Base-by-base conservation (phyloP, 352 stramenopile species). In the Phytophthora pinifolia region DNA sequence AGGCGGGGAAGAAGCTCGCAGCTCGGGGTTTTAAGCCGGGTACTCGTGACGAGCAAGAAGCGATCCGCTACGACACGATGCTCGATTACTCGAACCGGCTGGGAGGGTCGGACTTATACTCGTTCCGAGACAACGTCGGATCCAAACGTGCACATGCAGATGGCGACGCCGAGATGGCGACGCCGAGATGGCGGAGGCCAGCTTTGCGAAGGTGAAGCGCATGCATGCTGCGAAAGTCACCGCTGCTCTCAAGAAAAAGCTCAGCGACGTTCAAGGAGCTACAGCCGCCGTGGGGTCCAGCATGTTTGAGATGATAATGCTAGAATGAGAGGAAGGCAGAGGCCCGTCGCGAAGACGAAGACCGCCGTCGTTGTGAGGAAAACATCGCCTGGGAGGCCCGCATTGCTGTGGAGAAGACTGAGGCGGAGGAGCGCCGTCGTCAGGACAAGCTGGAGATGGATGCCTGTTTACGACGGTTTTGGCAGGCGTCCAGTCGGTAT, bases 381-480 rank as follows among this genome's bases (percentile, higher is more conserved):
- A 41, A 41, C 4, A 18, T 65, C 48, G 10, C 67, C 22, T 25
- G n/a, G 9, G 35, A 41, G n/a, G n/a, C n/a, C n/a, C n/a, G n/a
- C n/a, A n/a, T n/a, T n/a, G n/a, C n/a, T n/a, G n/a, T n/a, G n/a
- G n/a, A n/a, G n/a, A n/a, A n/a, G n/a, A n/a, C n/a, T n/a, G n/a
- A n/a, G n/a, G n/a, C n/a, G n/a, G n/a, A n/a, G n/a, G n/a, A n/a
- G n/a, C n/a, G n/a, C n/a, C n/a, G n/a, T n/a, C n/a, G n/a, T n/a
- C n/a, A n/a, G n/a, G n/a, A n/a, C n/a, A n/a, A n/a, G n/a, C n/a
- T n/a, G n/a, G n/a, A n/a, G n/a, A n/a, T n/a, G n/a, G n/a, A n/a
- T n/a, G n/a, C n/a, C n/a, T n/a, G n/a, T n/a, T n/a, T n/a, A n/a
- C n/a, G n/a, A n/a, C n/a, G n/a, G n/a, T n/a, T n/a, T n/a, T n/a